Conservation (phyloP, 1,284 basidiomycete species). For the Pseudozyma pruni region DNA sequence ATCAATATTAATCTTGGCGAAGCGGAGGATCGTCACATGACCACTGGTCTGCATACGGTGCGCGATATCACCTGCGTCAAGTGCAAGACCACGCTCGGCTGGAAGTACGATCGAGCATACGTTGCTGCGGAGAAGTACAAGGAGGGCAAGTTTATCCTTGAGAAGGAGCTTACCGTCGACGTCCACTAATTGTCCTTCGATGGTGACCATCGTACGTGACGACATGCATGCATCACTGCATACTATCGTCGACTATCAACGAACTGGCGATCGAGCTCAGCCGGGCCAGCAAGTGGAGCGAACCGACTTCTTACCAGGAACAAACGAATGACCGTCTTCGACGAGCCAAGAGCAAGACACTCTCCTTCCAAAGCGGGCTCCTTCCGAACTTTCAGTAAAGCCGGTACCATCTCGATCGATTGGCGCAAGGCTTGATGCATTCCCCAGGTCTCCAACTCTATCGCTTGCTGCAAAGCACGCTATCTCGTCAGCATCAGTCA, state of each 20-base stretch:
- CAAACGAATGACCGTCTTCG: too few relatives aligned
- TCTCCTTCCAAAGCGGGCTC: too few relatives aligned
- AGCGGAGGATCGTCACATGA: slow-evolving; percentile 91
- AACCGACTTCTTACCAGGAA: too few relatives aligned
- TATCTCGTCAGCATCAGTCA: too few relatives aligned
- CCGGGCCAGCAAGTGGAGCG: too few relatives aligned
- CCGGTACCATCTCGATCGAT: too few relatives aligned
- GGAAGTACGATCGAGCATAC: slow-evolving; percentile 97
- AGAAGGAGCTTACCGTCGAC: slow-evolving; percentile 72
- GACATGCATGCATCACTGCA: not conserved
- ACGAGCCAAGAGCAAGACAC: too few relatives aligned
- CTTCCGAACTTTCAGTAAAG: too few relatives aligned
- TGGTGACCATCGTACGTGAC: not conserved
- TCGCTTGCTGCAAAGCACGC: too few relatives aligned
- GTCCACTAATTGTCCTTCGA: slow-evolving; percentile 25
- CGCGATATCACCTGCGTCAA: slow-evolving; percentile 93
- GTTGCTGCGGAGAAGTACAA: slow-evolving; percentile 94
- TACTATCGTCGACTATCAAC: not conserved
- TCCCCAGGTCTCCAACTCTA: too few relatives aligned
- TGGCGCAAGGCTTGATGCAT: too few relatives aligned
- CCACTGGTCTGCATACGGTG: slow-evolving; percentile 94
- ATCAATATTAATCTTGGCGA: slow-evolving; percentile 90
- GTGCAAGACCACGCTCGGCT: slow-evolving; percentile 85
- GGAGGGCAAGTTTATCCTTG: slow-evolving; percentile 96
- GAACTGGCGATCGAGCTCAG: too few relatives aligned